Percentiles rank a stretch among this genome's conserved stretches.
Evolutionary conservation across 2,329 filamentous ascomycete genomes (phyloP).

Genomic region (Parascedosporium putredinis): DNA sequence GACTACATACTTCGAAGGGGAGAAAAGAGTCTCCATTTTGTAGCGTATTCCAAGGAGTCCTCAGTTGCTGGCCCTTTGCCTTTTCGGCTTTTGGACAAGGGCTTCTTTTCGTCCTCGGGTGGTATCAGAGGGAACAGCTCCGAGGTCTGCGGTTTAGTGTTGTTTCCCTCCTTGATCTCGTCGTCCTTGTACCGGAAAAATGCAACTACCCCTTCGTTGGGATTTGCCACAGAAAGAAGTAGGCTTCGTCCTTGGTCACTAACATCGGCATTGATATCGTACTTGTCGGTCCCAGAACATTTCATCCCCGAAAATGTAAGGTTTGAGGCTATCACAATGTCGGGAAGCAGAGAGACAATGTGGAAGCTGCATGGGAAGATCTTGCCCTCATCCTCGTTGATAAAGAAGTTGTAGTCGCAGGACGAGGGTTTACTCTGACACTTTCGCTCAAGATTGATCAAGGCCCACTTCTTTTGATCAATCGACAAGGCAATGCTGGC

Average conservation of each 20-base stretch:
- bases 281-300: background rate
- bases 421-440: conserved; percentile 2
- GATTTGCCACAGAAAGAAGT: background rate
- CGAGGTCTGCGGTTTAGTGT: background rate
- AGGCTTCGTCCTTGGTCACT: background rate
- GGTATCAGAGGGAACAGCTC: background rate
- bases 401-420: conserved; percentile 10
- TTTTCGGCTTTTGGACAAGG: background rate
- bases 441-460: conserved; percentile 2
- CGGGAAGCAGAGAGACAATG: background rate
- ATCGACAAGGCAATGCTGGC: background rate
- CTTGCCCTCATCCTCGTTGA: background rate
- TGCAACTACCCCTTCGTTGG: background rate
- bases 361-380: conserved; percentile 6
- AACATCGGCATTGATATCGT: background rate
- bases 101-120: background rate
- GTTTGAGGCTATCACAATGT: background rate
- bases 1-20: background rate
- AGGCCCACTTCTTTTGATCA: conserved; percentile 6
- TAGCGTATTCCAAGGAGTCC: background rate
- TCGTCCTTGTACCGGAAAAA: background rate
- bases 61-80: background rate
- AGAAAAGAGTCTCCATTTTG: background rate
- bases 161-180: background rate
- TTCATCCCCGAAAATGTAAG: background rate